A percentile compares a stretch with the other conserved stretches of the same genome.
These are phyloP conservation scores for Taphrina confusa DNA, from an alignment of 1,139 yeast species.

Conservation along the genomic window DNA sequence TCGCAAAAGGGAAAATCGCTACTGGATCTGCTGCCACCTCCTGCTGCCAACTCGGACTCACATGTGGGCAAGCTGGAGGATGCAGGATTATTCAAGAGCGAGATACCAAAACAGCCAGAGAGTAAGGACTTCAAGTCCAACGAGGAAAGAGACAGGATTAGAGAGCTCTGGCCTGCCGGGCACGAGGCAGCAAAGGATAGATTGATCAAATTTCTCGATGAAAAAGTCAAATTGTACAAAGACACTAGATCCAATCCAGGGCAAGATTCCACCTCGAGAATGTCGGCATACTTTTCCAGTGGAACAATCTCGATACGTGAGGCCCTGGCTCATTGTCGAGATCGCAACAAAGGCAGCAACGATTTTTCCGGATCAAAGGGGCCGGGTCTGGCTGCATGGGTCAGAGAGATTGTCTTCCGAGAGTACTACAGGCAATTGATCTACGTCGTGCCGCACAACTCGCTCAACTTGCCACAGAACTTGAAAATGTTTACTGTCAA, in stretches of 20 bases:
- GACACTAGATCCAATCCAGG: slow-evolving; percentile 43
- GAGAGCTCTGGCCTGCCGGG: slow-evolving; percentile 48
- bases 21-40: slow-evolving; percentile 40
- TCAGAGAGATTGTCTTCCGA: slow-evolving; percentile 61
- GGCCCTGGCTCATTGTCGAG: slow-evolving; percentile 45
- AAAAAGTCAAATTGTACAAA: slow-evolving; percentile 47
- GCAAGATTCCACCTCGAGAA: slow-evolving; percentile 49
- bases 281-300: slow-evolving; percentile 54
- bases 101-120: slow-evolving; percentile 38
- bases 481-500: slow-evolving; percentile 51
- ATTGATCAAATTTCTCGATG: slow-evolving; percentile 46
- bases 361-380: slow-evolving; percentile 44
- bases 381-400: slow-evolving; percentile 51
- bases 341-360: slow-evolving; percentile 43
- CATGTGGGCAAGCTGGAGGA: slow-evolving; percentile 32
- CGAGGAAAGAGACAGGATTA: slow-evolving; percentile 37
- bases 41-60: slow-evolving; percentile 35
- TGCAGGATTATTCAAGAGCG: slow-evolving; percentile 39
- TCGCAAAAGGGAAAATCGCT: slow-evolving; percentile 28
- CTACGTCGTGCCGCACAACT: slow-evolving; percentile 55
- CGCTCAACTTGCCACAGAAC: slow-evolving; percentile 53
- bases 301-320: slow-evolving; percentile 54
- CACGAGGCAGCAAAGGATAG: slow-evolving; percentile 49
- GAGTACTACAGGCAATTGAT: slow-evolving; percentile 58
- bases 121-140: slow-evolving; percentile 33